phyloP scores from a whole-genome alignment of 176 grass and related monocot genomes.

The Musa schizocarpa region DNA sequence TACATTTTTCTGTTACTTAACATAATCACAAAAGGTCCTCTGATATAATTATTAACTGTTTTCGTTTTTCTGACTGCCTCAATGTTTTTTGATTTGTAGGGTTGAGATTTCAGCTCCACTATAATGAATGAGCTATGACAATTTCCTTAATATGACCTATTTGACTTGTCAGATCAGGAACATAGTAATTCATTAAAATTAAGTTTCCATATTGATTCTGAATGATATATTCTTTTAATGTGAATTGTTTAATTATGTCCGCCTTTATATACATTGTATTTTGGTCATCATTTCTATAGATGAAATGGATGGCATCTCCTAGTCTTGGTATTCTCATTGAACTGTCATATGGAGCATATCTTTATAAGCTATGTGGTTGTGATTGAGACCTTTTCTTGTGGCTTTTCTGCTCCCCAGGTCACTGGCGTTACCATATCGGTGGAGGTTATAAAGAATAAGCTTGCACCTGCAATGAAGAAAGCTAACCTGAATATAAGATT shows the following conservation, averaged over 20 bases:
- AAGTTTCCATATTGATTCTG: neutral
- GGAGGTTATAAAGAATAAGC: slow-evolving; percentile 78
- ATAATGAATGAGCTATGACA: neutral
- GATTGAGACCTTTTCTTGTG: neutral
- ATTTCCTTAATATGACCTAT: neutral
- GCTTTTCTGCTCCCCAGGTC: slow-evolving; percentile 31
- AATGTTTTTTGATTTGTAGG: neutral
- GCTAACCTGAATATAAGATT: slow-evolving; percentile 63
- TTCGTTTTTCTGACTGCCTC: neutral
- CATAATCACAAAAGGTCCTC: neutral
- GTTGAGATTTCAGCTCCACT: neutral
- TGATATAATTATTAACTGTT: neutral
- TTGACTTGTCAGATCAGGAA: neutral
- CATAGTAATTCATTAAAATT: neutral
- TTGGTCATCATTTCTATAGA: too few species aligned
- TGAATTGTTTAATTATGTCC: too few species aligned
- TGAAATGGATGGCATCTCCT: too few species aligned
- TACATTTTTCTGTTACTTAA: neutral
- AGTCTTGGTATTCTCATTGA: too few species aligned
- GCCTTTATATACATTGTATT: too few species aligned
- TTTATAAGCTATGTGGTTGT: neutral
- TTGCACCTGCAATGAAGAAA: slow-evolving; percentile 72
- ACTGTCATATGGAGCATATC: too few species aligned
- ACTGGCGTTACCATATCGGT: slow-evolving; percentile 69
- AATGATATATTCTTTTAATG: neutral